Base-by-base conservation (phyloP, 2,329 filamentous ascomycete species). In the Xylariaceae sp. region DNA sequence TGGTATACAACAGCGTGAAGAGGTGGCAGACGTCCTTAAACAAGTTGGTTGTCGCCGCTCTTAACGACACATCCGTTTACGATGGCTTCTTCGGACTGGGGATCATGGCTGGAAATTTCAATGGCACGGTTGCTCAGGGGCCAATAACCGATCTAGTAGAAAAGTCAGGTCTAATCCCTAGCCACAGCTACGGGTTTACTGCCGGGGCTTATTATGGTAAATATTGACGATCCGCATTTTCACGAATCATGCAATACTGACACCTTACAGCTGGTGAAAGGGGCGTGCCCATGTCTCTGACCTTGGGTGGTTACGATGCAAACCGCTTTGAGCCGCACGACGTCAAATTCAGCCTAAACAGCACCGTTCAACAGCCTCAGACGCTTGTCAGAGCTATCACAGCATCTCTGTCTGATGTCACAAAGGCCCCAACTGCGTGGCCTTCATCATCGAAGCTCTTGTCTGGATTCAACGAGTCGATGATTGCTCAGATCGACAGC, bases 151-250 rank as follows among this genome's bases (percentile, higher is more conserved):
- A 84, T 63, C 71, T 87, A 47, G 79, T 88, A 41, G 79, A 84
- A 63, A 69, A 76, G 11, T 75, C 79, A 51, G 79, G 80, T 9
- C 73, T 71, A 51, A 87, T 90, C 44, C 84, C 87, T 1, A 90
- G 87, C 65, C 76, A 89, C 56, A 88, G 85, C 40, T 90, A 88
- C 65, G 87, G 85, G 47, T 91, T 86, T 66, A 90, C 88, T 3
- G 87, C 87, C 39, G 88, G 88, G 14, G 86, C 86, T n/a, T 79
- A 79, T 55, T 90, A 90, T 63, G 78, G 84, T 85, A 72, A 66
- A 79, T 69, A 48, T n/a, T 14, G 9, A 31, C 48, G 33, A 2
- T 40, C 34, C 9, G 13, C 17, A 18, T 14, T 45, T 39, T 13
- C 19, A 9, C 9, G 7, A 16, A n/a, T 39, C 5, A 12, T 48